phyloP scores from a whole-genome alignment of 2,329 filamentous ascomycete genomes.

The Phyllachora maydis region DNA sequence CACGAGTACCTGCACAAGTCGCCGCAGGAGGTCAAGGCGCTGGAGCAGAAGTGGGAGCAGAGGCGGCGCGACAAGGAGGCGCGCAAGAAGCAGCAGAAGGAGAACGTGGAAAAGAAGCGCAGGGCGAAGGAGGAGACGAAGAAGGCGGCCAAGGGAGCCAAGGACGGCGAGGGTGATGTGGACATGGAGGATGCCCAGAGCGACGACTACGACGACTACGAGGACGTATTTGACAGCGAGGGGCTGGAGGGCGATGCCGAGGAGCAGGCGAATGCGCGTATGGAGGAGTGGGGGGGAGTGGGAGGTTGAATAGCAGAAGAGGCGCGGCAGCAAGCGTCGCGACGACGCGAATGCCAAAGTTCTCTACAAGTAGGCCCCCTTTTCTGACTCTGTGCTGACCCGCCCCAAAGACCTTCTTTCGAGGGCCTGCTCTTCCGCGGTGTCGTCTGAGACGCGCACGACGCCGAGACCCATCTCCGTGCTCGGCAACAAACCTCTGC shows the following conservation, averaged over 20 bases:
- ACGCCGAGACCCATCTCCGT: too few relatives aligned
- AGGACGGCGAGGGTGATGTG: slow-evolving; percentile 11
- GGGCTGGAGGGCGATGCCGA: slow-evolving; percentile 26
- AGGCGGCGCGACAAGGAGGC: slow-evolving; percentile 63
- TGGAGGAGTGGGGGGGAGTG: slow-evolving; percentile 28
- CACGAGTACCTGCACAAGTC: slow-evolving; percentile 86
- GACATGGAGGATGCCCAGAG: slow-evolving; percentile 17
- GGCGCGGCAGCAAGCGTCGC: too few relatives aligned
- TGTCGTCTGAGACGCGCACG: too few relatives aligned
- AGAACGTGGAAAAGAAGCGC: slow-evolving; percentile 76
- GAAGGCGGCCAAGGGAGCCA: slow-evolving; percentile 34
- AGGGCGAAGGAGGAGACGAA: slow-evolving; percentile 74
- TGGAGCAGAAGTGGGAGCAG: slow-evolving; percentile 71
- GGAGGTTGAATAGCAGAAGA: slow-evolving; percentile 26
- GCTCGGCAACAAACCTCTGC: neutral
- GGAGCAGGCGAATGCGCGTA: slow-evolving; percentile 23
- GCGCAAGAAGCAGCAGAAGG: slow-evolving; percentile 63
- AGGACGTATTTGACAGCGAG: slow-evolving; percentile 28
- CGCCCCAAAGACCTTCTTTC: too few relatives aligned
- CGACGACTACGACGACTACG: slow-evolving; percentile 16
- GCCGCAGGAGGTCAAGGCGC: slow-evolving; percentile 50
- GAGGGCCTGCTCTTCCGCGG: too few relatives aligned
- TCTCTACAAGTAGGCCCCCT: slow-evolving; percentile 6
- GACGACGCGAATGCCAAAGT: slow-evolving; percentile 2
- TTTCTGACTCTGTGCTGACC: too few relatives aligned